phyloP scores from a whole-genome alignment of 306 rosid species.

The Begonia peltatifolia region DNA sequence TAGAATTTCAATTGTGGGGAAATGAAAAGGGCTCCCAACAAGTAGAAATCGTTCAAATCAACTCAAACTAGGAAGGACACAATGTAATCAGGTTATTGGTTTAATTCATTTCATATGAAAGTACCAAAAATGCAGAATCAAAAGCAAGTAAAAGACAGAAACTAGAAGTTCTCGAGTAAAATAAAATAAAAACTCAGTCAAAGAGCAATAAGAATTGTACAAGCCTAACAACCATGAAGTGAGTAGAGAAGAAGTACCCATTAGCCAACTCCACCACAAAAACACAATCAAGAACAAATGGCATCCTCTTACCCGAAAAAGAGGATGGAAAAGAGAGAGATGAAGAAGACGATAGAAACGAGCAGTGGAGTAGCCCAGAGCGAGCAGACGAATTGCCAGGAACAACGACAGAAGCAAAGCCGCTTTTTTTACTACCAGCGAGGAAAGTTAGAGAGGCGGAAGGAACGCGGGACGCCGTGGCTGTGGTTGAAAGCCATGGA shows the following conservation, averaged over 20 bases:
- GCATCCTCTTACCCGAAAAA: slow-evolving; percentile 24
- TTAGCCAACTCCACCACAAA: not conserved
- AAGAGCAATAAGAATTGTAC: not conserved
- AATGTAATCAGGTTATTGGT: not conserved
- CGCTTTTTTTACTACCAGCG: slow-evolving; percentile 12
- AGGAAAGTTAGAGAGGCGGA: slow-evolving; percentile 27
- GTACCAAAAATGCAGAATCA: too few species aligned
- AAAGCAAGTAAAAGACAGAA: not conserved
- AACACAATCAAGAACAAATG: not conserved
- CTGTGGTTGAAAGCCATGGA: slow-evolving; percentile 14
- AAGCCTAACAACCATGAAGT: not conserved
- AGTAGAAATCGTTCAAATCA: too few species aligned
- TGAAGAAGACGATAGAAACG: slow-evolving; percentile 25
- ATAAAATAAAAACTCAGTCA: not conserved
- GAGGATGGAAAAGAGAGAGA: slow-evolving; percentile 27
- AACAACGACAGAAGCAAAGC: slow-evolving; percentile 15
- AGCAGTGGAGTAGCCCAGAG: slow-evolving; percentile 26
- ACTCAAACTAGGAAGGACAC: not conserved
- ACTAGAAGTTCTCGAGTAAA: not conserved
- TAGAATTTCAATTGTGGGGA: not conserved
- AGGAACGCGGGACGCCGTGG: slow-evolving; percentile 7
- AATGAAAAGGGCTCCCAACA: too few species aligned
- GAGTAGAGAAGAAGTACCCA: not conserved
- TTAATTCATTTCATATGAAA: too few species aligned
- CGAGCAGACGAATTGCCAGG: slow-evolving; percentile 10